Evolutionary conservation across 345 rosid species (phyloP).

Genomic region (Acer negundo): DNA sequence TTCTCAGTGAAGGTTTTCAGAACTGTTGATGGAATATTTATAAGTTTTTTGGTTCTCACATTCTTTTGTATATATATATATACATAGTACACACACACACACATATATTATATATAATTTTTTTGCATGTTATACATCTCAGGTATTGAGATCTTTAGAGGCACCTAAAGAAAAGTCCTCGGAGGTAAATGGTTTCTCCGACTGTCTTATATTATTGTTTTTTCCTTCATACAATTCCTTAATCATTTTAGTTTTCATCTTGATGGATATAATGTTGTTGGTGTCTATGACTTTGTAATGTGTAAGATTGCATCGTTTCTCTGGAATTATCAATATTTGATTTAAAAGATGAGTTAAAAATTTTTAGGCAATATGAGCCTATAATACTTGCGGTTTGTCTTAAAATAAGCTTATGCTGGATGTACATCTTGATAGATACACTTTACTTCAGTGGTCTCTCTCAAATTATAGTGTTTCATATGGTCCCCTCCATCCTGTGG

Average conservation of each 20-base stretch:
- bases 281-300: background rate
- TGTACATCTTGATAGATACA: background rate
- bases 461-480: background rate
- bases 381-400: background rate
- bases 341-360: background rate
- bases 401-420: background rate
- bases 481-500: background rate
- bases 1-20: background rate
- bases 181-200: conserved; percentile 43
- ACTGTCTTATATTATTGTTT: background rate
- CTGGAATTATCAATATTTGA: background rate
- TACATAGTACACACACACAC: no score
- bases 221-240: background rate
- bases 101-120: no score
- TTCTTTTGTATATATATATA: background rate
- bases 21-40: background rate
- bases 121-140: conserved; percentile 19
- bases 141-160: conserved; percentile 66
- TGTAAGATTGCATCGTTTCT: background rate
- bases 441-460: background rate
- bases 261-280: background rate
- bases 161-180: conserved; percentile 55
- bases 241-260: background rate
- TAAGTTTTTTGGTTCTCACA: background rate
- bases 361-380: background rate